Evolutionary conservation across 345 rosid genomes (phyloP).

Genomic region (Odontarrhena argentea): DNA sequence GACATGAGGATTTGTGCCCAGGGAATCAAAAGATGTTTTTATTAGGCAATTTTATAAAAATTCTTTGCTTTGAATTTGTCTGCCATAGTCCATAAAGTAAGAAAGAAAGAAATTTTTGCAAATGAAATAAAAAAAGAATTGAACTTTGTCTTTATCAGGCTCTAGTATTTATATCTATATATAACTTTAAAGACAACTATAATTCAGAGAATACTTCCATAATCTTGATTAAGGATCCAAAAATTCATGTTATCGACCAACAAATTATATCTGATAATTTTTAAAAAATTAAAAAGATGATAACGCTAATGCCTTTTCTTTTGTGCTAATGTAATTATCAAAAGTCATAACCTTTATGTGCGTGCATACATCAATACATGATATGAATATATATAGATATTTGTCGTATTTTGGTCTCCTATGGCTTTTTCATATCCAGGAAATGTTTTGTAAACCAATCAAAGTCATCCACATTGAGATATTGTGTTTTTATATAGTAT

Average conservation of each 20-base stretch:
- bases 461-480: constrained; percentile 7
- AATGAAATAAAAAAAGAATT: not conserved
- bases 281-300: not conserved
- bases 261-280: constrained; percentile 27
- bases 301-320: constrained; percentile 23
- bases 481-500: constrained; percentile 8
- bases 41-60: constrained; percentile 36
- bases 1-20: constrained; percentile 41
- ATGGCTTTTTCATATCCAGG: constrained; percentile 10
- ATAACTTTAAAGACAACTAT: not conserved
- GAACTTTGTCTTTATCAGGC: constrained; percentile 32
- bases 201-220: constrained; percentile 14
- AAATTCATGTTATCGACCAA: constrained; percentile 8
- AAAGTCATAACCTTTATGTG: constrained; percentile 21
- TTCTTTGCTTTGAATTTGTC: constrained; percentile 43
- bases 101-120: not conserved
- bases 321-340: constrained; percentile 13
- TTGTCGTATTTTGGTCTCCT: constrained; percentile 13
- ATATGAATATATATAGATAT: not conserved
- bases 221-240: not conserved
- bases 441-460: constrained; percentile 27
- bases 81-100: constrained; percentile 39
- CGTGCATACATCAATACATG: constrained; percentile 23
- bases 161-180: constrained; percentile 7
- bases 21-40: constrained; percentile 45